phyloP scores from a whole-genome alignment of 352 stramenopile species.

The Phytophthora quininea region DNA sequence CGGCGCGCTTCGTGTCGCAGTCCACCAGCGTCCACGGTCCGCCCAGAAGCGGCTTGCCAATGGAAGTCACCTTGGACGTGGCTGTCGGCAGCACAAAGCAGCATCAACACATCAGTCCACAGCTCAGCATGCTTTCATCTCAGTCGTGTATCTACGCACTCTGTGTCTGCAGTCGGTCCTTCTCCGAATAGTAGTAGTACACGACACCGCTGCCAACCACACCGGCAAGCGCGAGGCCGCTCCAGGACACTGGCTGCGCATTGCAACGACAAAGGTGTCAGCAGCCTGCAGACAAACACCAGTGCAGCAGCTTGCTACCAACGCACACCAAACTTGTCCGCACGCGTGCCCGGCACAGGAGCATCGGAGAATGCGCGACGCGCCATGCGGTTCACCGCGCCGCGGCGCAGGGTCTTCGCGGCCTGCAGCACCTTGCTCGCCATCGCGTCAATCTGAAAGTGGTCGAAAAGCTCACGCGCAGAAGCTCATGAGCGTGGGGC shows the following conservation, averaged over 20 bases:
- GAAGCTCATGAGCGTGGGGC: slow-evolving; percentile 8
- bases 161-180: slow-evolving; percentile 87
- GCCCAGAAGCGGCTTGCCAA: slow-evolving; percentile 92
- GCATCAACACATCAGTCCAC: slow-evolving; percentile 8
- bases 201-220: slow-evolving; percentile 75
- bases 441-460: slow-evolving; percentile 25
- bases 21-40: slow-evolving; percentile 94
- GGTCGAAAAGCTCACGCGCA: slow-evolving; percentile 16
- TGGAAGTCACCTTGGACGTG: slow-evolving; percentile 86
- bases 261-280: background rate
- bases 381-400: slow-evolving; percentile 2
- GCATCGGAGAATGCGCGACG: slow-evolving; percentile 51
- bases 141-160: slow-evolving; percentile 39
- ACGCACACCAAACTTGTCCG: slow-evolving; percentile 75
- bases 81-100: slow-evolving; percentile 38
- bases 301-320: background rate
- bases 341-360: slow-evolving; percentile 24
- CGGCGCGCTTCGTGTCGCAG: slow-evolving; percentile 78
- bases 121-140: background rate
- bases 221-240: slow-evolving; percentile 75
- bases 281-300: too few relatives aligned
- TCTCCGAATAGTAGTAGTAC: slow-evolving; percentile 91
- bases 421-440: slow-evolving; percentile 31
- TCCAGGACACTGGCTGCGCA: slow-evolving; percentile 83
- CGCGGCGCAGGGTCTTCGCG: slow-evolving; percentile 27